Conservation (phyloP, 305 asterid species). For the Fraxinus sp. region DNA sequence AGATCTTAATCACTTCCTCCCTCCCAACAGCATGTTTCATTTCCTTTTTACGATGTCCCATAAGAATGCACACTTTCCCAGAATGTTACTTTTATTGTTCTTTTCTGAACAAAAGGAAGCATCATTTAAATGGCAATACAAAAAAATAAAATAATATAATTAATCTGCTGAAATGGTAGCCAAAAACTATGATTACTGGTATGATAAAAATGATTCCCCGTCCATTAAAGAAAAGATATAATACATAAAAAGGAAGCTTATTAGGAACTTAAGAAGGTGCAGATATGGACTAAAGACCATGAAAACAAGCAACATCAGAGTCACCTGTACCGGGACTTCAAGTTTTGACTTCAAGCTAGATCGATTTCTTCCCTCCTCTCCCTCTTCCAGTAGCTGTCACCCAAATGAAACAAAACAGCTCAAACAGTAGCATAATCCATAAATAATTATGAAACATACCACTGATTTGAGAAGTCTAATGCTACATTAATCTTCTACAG, state of each 20-base stretch:
- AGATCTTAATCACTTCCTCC: neutral
- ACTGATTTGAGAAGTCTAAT: slow-evolving; percentile 11
- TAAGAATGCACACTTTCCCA: neutral
- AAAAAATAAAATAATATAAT: neutral
- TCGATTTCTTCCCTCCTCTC: slow-evolving; percentile 85
- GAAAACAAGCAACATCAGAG: slow-evolving; percentile 13
- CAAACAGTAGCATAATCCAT: slow-evolving; percentile 20
- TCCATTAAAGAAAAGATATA: neutral
- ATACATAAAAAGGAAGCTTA: neutral
- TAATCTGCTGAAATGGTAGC: neutral
- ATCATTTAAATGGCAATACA: neutral
- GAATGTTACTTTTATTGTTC: neutral
- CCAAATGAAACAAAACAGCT: neutral
- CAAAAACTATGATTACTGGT: neutral
- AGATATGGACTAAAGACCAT: slow-evolving; percentile 11
- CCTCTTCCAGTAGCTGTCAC: slow-evolving; percentile 88
- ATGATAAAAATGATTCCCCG: neutral
- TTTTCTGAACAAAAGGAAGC: neutral
- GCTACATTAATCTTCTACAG: slow-evolving; percentile 1
- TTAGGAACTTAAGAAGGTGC: slow-evolving; percentile 9
- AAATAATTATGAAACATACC: slow-evolving; percentile 5
- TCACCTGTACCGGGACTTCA: slow-evolving; percentile 98
- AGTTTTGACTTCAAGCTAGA: slow-evolving; percentile 80
- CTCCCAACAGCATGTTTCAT: neutral
- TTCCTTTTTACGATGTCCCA: neutral